Percentiles rank a stretch among this genome's conserved stretches.
Evolutionary conservation across 768 basidiomycete species (phyloP).

Genomic region (Mrakia gelida): DNA sequence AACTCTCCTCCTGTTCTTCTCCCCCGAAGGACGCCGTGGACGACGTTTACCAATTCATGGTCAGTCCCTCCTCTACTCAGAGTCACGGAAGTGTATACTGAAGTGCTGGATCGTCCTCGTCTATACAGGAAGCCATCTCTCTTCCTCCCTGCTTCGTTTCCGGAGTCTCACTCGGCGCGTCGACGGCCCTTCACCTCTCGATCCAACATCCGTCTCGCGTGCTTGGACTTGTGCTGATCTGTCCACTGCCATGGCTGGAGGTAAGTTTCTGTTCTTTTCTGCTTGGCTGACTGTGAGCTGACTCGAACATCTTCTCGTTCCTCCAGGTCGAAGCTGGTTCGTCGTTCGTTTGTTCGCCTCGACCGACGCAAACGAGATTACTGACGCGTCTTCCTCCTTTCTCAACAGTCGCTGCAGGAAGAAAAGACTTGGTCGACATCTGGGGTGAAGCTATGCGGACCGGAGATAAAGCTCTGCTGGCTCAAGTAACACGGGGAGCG

Average conservation of each 20-base stretch:
- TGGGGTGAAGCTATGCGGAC: not conserved
- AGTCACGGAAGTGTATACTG: not conserved
- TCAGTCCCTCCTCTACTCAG: not conserved
- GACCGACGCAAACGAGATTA: not conserved
- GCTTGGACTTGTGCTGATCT: not conserved
- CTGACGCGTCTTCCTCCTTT: not conserved
- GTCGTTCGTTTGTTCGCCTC: not conserved
- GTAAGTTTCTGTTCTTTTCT: not conserved
- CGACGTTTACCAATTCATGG: not conserved
- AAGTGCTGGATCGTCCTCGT: not conserved
- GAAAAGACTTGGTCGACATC: not conserved
- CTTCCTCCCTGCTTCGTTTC: not conserved
- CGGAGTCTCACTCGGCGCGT: not conserved
- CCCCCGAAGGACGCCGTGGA: not conserved
- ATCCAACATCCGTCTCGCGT: not conserved
- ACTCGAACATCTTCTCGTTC: not conserved
- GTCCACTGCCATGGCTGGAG: not conserved
- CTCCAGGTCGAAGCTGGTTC: not conserved
- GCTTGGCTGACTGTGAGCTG: too few relatives aligned
- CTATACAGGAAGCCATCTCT: not conserved
- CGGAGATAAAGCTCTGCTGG: not conserved
- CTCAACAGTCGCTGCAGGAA: not conserved
- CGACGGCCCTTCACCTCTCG: not conserved
- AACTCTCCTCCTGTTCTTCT: not conserved
- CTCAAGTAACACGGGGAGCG: not conserved